Percentiles rank a stretch among this genome's conserved stretches.
Evolutionary conservation across 106 monocot species (phyloP).

Genomic region (Dioscorea dumetorum): DNA sequence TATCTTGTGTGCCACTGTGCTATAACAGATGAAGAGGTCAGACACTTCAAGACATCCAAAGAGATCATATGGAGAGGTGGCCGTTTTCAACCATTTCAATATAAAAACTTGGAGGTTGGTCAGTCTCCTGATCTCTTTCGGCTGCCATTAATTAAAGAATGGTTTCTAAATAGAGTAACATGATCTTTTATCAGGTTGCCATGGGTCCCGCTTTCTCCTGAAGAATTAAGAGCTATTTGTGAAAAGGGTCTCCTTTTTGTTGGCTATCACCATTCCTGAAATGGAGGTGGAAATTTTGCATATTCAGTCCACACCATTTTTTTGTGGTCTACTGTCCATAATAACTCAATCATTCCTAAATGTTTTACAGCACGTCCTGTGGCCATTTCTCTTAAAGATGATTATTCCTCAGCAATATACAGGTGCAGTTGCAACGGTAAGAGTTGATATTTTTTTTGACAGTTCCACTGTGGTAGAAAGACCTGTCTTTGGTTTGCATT

Average conservation of each 20-base stretch:
- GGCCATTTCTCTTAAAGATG: constrained; percentile 95
- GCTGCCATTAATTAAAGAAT: no score
- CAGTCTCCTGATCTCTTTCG: background rate
- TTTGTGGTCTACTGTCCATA: background rate
- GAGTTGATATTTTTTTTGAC: background rate
- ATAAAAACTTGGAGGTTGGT: constrained; percentile 63
- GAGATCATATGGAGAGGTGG: constrained; percentile 27
- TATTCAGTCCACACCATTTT: background rate
- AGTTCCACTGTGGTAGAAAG: background rate
- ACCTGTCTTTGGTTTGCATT: background rate
- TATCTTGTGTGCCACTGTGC: constrained; percentile 79
- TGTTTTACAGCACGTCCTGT: constrained; percentile 73
- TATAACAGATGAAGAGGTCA: constrained; percentile 58
- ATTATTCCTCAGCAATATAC: constrained; percentile 88
- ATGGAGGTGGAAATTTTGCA: constrained; percentile 60
- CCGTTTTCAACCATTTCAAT: constrained; percentile 50
- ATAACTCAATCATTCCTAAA: background rate
- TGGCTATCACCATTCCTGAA: constrained; percentile 92
- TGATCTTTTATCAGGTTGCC: constrained; percentile 32
- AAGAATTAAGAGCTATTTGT: constrained; percentile 69
- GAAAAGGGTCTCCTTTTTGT: constrained; percentile 85
- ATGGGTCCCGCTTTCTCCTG: constrained; percentile 40
- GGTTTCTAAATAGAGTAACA: no score
- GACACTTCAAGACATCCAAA: constrained; percentile 37
- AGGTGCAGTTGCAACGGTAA: constrained; percentile 86